These are phyloP conservation scores for Mucor lusitanicus DNA, from an alignment of 371 early-diverging fungal species.

Conservation along the genomic window DNA sequence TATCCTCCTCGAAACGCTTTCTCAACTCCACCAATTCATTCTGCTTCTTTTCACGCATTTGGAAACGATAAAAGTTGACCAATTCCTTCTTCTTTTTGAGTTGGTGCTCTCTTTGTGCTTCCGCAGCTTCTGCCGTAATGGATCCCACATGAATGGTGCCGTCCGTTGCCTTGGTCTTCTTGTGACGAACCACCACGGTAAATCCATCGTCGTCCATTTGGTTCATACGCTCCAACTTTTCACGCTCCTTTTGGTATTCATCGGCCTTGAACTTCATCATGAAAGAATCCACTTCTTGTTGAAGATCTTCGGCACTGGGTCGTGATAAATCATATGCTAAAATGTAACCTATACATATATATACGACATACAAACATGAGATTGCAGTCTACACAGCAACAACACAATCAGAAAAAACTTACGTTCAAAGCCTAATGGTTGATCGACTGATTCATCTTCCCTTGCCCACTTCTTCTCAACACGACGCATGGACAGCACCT, in stretches of 20 bases:
- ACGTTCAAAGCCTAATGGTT: constrained; percentile 58
- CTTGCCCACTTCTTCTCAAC: constrained; percentile 66
- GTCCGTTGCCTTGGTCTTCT: constrained; percentile 59
- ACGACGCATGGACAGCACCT: constrained; percentile 63
- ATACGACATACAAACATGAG: neutral
- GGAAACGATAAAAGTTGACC: constrained; percentile 93
- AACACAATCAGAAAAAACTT: constrained; percentile 14
- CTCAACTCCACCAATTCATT: constrained; percentile 87
- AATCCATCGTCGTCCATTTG: constrained; percentile 96
- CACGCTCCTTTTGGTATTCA: constrained; percentile 72
- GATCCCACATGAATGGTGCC: constrained; percentile 56
- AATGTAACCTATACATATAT: constrained; percentile 29
- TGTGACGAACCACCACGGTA: constrained; percentile 76
- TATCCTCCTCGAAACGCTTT: constrained; percentile 92
- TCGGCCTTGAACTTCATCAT: constrained; percentile 83
- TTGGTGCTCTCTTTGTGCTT: constrained; percentile 18
- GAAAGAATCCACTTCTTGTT: constrained; percentile 67
- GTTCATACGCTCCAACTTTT: constrained; percentile 63
- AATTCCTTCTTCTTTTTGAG: constrained; percentile 72
- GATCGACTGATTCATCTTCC: constrained; percentile 45
- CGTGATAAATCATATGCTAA: constrained; percentile 53
- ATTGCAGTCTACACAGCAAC: too few species aligned
- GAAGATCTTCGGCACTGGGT: constrained; percentile 59
- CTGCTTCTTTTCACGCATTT: constrained; percentile 87
- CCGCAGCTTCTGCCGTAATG: constrained; percentile 53